phyloP scores from a whole-genome alignment of 148 eudicot species.

The Oxyria digyna region DNA sequence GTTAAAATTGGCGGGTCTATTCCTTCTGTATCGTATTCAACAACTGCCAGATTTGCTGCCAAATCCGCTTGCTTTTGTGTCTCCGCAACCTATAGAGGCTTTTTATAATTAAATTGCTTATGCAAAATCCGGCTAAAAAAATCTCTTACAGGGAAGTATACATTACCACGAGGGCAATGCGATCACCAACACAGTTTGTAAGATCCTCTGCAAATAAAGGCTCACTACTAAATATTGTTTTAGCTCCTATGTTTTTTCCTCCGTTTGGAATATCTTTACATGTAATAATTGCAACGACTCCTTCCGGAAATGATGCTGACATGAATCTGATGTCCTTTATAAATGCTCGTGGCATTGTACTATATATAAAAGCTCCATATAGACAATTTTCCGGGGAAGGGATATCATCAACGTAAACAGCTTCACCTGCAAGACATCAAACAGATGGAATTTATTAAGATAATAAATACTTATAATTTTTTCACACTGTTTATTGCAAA shows the following conservation, averaged over 20 bases:
- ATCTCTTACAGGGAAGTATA: background rate
- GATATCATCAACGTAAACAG: conserved; percentile 83
- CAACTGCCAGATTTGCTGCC: conserved; percentile 53
- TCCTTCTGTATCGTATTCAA: conserved; percentile 56
- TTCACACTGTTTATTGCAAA: background rate
- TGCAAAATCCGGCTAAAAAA: background rate
- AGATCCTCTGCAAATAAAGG: conserved; percentile 70
- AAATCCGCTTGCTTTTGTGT: conserved; percentile 67
- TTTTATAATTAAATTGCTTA: background rate
- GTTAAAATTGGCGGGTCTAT: conserved; percentile 78
- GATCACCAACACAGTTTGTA: conserved; percentile 63
- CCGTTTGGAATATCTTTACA: conserved; percentile 64
- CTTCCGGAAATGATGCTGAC: conserved; percentile 29
- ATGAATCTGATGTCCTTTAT: conserved; percentile 37
- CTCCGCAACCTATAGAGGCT: conserved; percentile 52
- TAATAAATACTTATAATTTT: no score
- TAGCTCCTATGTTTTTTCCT: conserved; percentile 62
- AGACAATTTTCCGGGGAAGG: conserved; percentile 85
- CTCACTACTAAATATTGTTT: conserved; percentile 45
- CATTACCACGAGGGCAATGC: conserved; percentile 74
- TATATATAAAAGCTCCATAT: conserved; percentile 77
- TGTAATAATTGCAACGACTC: conserved; percentile 42
- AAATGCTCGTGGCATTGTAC: conserved; percentile 75
- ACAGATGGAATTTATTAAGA: no score
- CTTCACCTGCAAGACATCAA: conserved; percentile 54